Base-by-base conservation (phyloP, 169 alveolate genomes). In the Sarcocystis neurona region DNA sequence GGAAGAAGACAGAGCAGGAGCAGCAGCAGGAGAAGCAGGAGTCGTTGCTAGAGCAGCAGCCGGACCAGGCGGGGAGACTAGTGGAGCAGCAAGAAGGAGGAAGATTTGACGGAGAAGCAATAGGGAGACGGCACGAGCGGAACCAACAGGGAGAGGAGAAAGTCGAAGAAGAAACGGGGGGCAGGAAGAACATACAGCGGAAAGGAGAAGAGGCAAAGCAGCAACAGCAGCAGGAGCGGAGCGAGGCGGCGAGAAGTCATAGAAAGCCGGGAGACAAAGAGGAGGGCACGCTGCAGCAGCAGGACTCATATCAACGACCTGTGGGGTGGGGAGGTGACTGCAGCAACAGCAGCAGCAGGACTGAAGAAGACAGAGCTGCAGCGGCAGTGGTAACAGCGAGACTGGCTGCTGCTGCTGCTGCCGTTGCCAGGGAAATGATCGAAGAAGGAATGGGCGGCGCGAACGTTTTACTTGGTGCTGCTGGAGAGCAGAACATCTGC, bases 321-420 rank as follows among this genome's bases (percentile, higher is more conserved):
- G n/a, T n/a, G n/a, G n/a, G n/a, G n/a, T n/a, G n/a, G n/a, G n/a
- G n/a, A n/a, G n/a, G n/a, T n/a, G n/a, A 20, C 82, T 34, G 6
- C 46, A 18, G 12, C 20, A 30, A 68, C 50, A 48, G 5, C 30
- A 15, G 56, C 53, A n/a, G 44, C 0, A 39, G 32, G n/a, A n/a
- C n/a, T n/a, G n/a, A 72, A 37, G 82, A 72, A 37, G 82, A 72
- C 53, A 53, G 41, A 39, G 82, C 34, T 27, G 82, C 34, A n/a
- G n/a, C n/a, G n/a, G n/a, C n/a, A n/a, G n/a, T n/a, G n/a, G n/a
- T n/a, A n/a, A n/a, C n/a, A n/a, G n/a, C n/a, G n/a, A n/a, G n/a
- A n/a, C n/a, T n/a, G n/a, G n/a, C n/a, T n/a, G n/a, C n/a, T n/a
- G n/a, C n/a, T n/a, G n/a, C n/a, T n/a, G n/a, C n/a, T n/a, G n/a